Conservation (phyloP, 495 filamentous ascomycete genomes). For the Penicillium simplicissimum region DNA sequence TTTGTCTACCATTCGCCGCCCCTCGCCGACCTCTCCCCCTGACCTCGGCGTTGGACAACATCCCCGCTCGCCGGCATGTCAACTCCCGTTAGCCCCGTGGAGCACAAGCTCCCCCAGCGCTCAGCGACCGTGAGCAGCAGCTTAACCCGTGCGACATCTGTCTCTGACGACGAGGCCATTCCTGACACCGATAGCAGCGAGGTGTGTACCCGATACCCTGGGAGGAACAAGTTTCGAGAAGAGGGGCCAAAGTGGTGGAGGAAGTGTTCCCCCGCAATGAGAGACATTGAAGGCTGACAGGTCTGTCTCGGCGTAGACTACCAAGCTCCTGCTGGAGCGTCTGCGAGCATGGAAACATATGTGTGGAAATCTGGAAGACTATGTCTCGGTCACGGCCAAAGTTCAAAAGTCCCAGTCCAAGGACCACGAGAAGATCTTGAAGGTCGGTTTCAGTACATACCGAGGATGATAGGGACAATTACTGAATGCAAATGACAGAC, state of each 20-base stretch:
- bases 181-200: conserved; percentile 77
- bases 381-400: conserved; percentile 80
- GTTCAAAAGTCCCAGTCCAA: conserved; percentile 80
- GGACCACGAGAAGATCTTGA: conserved; percentile 92
- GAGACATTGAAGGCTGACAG: conserved; percentile 14
- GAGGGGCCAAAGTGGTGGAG: not conserved
- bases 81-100: conserved; percentile 37
- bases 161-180: conserved; percentile 64
- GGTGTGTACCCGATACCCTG: conserved; percentile 45
- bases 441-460: conserved; percentile 51
- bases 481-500: conserved; percentile 52
- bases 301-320: conserved; percentile 52
- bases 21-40: not conserved
- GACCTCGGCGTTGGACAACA: conserved; percentile 1
- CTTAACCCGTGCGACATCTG: conserved; percentile 39
- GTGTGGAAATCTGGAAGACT: conserved; percentile 85
- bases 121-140: conserved; percentile 54
- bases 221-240: not conserved
- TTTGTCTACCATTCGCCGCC: not conserved
- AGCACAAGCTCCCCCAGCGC: conserved; percentile 54
- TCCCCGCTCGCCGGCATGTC: conserved; percentile 30
- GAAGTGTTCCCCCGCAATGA: not conserved
- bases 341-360: conserved; percentile 95
- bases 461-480: not conserved
- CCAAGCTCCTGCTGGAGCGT: conserved; percentile 77